Percentiles rank a stretch among this genome's conserved stretches.
phyloP scores from a whole-genome alignment of 2,329 filamentous ascomycete genomes.

The Colletotrichum abscissum region DNA sequence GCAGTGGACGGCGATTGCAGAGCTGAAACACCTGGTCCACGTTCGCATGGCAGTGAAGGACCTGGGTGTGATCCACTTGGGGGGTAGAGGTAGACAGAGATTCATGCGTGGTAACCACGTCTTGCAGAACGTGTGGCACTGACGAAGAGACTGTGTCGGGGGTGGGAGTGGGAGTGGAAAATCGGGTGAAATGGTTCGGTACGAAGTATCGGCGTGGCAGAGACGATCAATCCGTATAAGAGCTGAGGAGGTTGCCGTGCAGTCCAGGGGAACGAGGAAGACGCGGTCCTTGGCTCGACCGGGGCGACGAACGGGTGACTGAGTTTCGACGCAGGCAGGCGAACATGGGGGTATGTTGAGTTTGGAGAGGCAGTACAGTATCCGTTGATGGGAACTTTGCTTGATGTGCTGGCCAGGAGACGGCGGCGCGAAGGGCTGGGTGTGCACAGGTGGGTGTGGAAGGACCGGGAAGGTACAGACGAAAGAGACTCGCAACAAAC shows the following conservation, averaged over 20 bases:
- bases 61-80: conserved; percentile 34
- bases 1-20: conserved; percentile 20
- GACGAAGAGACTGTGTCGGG: background rate
- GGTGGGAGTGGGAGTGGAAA: background rate
- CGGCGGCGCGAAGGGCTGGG: conserved; percentile 12
- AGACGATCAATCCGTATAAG: conserved; percentile 13
- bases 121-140: conserved; percentile 24
- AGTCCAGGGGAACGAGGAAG: conserved; percentile 9
- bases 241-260: conserved; percentile 21
- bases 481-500: conserved; percentile 12
- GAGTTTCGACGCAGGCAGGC: conserved; percentile 21
- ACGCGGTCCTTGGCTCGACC: background rate
- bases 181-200: conserved; percentile 6
- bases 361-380: conserved; percentile 26
- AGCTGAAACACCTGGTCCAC: conserved; percentile 37
- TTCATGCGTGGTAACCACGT: conserved; percentile 35
- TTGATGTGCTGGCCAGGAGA: conserved; percentile 6
- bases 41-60: conserved; percentile 35
- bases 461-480: conserved; percentile 3
- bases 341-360: conserved; percentile 30
- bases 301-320: conserved; percentile 16
- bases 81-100: conserved; percentile 27
- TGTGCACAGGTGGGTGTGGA: conserved; percentile 1
- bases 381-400: conserved; percentile 23
- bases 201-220: conserved; percentile 1